Conservation (phyloP, 352 stramenopile species). For the Chrysophaeum taylorii region DNA sequence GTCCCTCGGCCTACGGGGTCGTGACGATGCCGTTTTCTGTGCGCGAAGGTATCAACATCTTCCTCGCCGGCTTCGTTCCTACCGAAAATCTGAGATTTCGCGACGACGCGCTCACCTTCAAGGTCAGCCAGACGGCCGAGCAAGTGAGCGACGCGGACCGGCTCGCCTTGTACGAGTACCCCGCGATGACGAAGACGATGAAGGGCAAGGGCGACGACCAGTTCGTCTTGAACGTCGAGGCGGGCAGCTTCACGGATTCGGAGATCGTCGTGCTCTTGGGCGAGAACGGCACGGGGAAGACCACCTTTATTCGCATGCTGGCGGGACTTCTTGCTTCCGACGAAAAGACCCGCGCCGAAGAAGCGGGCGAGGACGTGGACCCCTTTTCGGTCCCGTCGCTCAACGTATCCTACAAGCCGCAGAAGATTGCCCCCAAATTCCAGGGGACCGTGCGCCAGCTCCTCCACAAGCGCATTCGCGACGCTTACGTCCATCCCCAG, state of each 20-base stretch:
- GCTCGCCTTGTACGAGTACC: conserved; percentile 86
- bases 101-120: conserved; percentile 95
- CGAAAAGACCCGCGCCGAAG: conserved; percentile 50
- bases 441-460: conserved; percentile 90
- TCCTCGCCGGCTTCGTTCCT: conserved; percentile 95
- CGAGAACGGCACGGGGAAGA: conserved; percentile 99
- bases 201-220: conserved; percentile 65
- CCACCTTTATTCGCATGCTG: conserved; percentile 99
- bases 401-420: conserved; percentile 93
- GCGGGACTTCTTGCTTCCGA: conserved; percentile 95
- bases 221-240: conserved; percentile 96
- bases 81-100: conserved; percentile 99
- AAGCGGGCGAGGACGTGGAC: conserved; percentile 42
- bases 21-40: conserved; percentile 99
- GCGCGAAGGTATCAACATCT: conserved; percentile 99
- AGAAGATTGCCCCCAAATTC: conserved; percentile 94
- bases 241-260: conserved; percentile 91
- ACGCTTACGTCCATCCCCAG: conserved; percentile 93
- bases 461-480: conserved; percentile 91
- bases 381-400: conserved; percentile 46
- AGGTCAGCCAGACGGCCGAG: conserved; percentile 84
- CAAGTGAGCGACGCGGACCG: conserved; percentile 70
- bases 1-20: conserved; percentile 93
- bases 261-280: conserved; percentile 98
- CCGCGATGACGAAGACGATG: conserved; percentile 96